phyloP scores from a whole-genome alignment of 179 eudicot species.

The Nepenthes alata region DNA sequence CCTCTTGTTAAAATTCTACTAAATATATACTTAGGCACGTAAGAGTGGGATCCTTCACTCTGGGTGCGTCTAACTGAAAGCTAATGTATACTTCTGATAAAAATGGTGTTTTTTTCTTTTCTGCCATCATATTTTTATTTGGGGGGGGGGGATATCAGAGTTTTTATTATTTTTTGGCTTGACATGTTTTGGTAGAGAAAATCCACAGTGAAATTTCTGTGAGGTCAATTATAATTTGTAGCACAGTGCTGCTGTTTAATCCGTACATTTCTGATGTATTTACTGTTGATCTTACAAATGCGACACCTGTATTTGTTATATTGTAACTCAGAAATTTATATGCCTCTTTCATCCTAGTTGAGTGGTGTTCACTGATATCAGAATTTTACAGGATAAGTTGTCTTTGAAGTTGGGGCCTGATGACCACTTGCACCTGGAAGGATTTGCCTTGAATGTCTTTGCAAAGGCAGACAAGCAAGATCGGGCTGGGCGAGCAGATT shows the following conservation, averaged over 20 bases:
- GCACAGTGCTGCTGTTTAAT: too few species aligned
- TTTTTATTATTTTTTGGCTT: neutral
- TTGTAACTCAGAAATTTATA: neutral
- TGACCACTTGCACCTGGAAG: constrained; percentile 79
- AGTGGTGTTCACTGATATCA: constrained; percentile 7
- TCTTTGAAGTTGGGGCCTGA: constrained; percentile 70
- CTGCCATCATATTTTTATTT: too few species aligned
- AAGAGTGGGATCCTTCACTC: too few species aligned
- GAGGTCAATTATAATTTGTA: neutral
- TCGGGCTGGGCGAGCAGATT: constrained; percentile 80
- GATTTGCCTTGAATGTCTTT: constrained; percentile 84
- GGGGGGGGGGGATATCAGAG: neutral
- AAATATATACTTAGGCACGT: too few species aligned
- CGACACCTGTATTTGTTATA: neutral
- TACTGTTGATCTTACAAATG: neutral
- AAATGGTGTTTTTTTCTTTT: too few species aligned
- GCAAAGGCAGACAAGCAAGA: constrained; percentile 97
- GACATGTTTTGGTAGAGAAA: neutral
- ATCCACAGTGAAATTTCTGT: too few species aligned
- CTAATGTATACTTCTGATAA: too few species aligned
- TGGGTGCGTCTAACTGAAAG: too few species aligned
- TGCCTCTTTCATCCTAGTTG: neutral
- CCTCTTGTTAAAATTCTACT: too few species aligned
- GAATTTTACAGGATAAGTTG: constrained; percentile 62
- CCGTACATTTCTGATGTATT: too few species aligned